These are phyloP conservation scores for Penicillium paneum DNA, from an alignment of 2,329 filamentous ascomycete genomes.

Conservation along the genomic window DNA sequence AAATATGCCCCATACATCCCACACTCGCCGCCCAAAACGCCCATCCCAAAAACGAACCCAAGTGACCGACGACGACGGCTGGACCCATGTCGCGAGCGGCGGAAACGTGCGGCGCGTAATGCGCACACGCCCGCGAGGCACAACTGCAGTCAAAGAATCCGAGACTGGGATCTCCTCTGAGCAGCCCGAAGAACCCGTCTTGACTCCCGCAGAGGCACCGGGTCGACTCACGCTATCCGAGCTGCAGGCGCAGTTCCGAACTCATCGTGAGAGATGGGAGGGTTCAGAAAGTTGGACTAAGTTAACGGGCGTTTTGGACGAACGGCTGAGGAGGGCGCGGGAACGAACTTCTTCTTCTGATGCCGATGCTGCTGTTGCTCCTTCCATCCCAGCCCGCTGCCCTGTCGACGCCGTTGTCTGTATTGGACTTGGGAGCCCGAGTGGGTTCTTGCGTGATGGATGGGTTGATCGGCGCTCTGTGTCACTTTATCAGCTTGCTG, in stretches of 20 bases:
- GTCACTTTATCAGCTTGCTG: conserved; percentile 43
- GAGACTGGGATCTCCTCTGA: not conserved
- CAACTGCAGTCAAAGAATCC: not conserved
- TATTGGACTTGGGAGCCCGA: conserved; percentile 42
- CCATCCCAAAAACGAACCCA: conserved; percentile 33
- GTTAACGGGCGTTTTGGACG: conserved; percentile 13
- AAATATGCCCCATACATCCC: conserved; percentile 37
- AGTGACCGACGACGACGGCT: conserved; percentile 41
- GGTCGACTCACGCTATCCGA: conserved; percentile 29
- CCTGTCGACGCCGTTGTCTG: conserved; percentile 35
- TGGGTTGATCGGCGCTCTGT: conserved; percentile 43
- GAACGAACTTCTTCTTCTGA: not conserved
- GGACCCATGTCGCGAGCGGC: conserved; percentile 43
- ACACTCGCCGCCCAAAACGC: conserved; percentile 30
- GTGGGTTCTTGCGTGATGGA: conserved; percentile 41
- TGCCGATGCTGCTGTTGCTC: not conserved
- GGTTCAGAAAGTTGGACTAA: conserved; percentile 29
- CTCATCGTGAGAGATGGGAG: conserved; percentile 30
- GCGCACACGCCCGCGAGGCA: conserved; percentile 9
- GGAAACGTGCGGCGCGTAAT: conserved; percentile 28
- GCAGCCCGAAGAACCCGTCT: conserved; percentile 3
- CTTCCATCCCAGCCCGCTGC: not conserved
- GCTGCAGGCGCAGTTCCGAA: conserved; percentile 31
- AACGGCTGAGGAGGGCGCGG: not conserved
- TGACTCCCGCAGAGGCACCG: conserved; percentile 40